These are phyloP conservation scores for Kuraishia ogatae DNA, from an alignment of 805 yeast species.

Conservation along the genomic window DNA sequence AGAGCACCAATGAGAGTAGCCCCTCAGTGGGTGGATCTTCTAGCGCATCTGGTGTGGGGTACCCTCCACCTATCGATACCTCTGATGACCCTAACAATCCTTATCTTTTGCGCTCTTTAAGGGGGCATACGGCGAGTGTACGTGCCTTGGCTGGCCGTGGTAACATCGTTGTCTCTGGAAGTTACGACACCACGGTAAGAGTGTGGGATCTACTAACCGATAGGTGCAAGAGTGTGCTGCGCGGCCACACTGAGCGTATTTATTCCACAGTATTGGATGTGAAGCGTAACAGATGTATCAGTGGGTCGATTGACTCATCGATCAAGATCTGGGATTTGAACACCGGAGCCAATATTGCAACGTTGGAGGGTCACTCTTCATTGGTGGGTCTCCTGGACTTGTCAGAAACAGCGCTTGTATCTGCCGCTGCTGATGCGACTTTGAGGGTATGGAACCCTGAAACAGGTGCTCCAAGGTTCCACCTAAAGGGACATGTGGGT, in stretches of 20 bases:
- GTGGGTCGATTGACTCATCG: conserved; percentile 87
- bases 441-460: conserved; percentile 90
- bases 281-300: conserved; percentile 68
- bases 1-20: conserved; percentile 12
- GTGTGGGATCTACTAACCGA: conserved; percentile 86
- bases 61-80: conserved; percentile 20
- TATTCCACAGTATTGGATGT: conserved; percentile 83
- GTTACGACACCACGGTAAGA: conserved; percentile 82
- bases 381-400: conserved; percentile 82
- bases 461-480: conserved; percentile 53
- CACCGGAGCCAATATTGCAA: conserved; percentile 59
- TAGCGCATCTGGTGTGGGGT: background rate
- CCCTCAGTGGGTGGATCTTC: conserved; percentile 14
- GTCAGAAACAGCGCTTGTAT: conserved; percentile 67
- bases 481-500: conserved; percentile 71
- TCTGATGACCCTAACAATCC: conserved; percentile 41
- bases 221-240: conserved; percentile 59
- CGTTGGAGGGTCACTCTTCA: conserved; percentile 82
- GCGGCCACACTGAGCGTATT: conserved; percentile 82
- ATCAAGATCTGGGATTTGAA: conserved; percentile 86
- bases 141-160: conserved; percentile 85
- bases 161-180: conserved; percentile 76
- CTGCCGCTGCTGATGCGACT: conserved; percentile 95
- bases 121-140: conserved; percentile 76
- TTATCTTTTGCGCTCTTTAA: conserved; percentile 55